A percentile compares a stretch with the other conserved stretches of the same genome.
These are phyloP conservation scores for Pulveroboletus ravenelii DNA, from an alignment of 768 basidiomycete species.

Conservation along the genomic window DNA sequence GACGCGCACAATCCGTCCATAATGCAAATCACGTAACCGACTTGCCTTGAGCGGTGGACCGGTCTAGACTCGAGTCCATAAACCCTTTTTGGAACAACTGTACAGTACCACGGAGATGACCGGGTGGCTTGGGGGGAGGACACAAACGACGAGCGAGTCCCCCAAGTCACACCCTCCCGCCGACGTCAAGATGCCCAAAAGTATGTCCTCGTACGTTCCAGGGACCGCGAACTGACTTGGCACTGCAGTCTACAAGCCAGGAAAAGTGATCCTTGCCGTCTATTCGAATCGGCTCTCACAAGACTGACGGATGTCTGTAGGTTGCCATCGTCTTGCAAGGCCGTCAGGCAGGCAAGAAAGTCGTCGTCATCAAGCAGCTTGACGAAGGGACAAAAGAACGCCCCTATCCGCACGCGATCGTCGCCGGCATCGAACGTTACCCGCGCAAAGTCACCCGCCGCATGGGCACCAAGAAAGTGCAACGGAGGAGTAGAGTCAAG, in stretches of 20 bases:
- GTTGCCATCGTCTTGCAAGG: conserved; percentile 97
- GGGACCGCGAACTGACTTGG: conserved; percentile 3
- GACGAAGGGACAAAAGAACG: conserved; percentile 97
- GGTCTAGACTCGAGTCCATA: too few species aligned
- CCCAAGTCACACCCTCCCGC: conserved; percentile 24
- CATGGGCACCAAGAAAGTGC: conserved; percentile 95
- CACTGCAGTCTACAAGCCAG: conserved; percentile 82
- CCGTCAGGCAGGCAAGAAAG: conserved; percentile 99
- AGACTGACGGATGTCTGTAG: conserved; percentile 35
- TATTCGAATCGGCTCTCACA: neutral
- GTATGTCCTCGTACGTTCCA: conserved; percentile 17
- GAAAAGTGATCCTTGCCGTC: conserved; percentile 56
- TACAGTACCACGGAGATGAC: conserved; percentile 28
- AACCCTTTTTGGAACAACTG: conserved; percentile 12
- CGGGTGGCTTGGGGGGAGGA: conserved; percentile 31
- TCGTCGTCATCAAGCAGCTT: conserved; percentile 95
- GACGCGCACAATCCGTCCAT: too few species aligned
- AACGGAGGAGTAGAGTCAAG: conserved; percentile 94
- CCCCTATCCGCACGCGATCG: conserved; percentile 96
- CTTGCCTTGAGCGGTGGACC: too few species aligned
- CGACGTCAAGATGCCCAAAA: conserved; percentile 42
- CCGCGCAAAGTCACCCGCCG: conserved; percentile 95
- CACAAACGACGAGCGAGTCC: conserved; percentile 17
- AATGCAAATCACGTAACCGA: too few species aligned
- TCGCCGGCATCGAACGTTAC: conserved; percentile 97